Conservation (phyloP, 1,139 yeast genomes). For the Taiozyma sp. region DNA sequence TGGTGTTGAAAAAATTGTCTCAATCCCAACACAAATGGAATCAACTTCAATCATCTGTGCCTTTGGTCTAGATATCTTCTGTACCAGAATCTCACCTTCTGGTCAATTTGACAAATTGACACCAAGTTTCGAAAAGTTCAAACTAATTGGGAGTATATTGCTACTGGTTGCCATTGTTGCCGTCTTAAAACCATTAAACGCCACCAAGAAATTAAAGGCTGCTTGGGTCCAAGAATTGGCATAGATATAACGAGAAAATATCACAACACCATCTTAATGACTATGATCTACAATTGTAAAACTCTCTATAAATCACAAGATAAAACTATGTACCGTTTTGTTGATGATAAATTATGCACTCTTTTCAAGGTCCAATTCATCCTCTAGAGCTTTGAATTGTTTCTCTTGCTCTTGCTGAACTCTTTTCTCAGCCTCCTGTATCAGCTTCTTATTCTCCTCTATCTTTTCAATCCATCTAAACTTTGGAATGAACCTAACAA, state of each 20-base stretch:
- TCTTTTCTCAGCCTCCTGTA: slow-evolving; percentile 1
- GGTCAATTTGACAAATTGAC: slow-evolving; percentile 75
- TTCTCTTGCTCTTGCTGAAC: not conserved
- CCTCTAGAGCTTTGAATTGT: not conserved
- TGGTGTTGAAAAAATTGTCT: slow-evolving; percentile 33
- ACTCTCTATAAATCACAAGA: not conserved
- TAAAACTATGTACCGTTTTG: not conserved
- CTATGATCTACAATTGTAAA: not conserved
- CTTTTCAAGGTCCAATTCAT: not conserved
- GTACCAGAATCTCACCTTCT: slow-evolving; percentile 76
- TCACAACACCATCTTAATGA: not conserved
- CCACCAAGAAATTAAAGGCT: slow-evolving; percentile 37
- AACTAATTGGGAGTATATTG: slow-evolving; percentile 55
- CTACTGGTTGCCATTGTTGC: slow-evolving; percentile 42
- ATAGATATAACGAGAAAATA: not conserved
- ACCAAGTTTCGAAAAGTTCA: slow-evolving; percentile 58
- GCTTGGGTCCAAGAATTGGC: slow-evolving; percentile 26
- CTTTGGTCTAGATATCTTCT: slow-evolving; percentile 65
- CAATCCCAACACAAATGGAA: slow-evolving; percentile 69
- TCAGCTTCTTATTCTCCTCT: slow-evolving; percentile 1
- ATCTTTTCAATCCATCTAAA: slow-evolving; percentile 24
- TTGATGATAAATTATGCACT: not conserved
- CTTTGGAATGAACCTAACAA: slow-evolving; percentile 41
- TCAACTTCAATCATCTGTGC: slow-evolving; percentile 73
- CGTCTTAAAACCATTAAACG: slow-evolving; percentile 55